Conservation (phyloP, 148 eudicot genomes). For the Fagopyrum homotropicum region DNA sequence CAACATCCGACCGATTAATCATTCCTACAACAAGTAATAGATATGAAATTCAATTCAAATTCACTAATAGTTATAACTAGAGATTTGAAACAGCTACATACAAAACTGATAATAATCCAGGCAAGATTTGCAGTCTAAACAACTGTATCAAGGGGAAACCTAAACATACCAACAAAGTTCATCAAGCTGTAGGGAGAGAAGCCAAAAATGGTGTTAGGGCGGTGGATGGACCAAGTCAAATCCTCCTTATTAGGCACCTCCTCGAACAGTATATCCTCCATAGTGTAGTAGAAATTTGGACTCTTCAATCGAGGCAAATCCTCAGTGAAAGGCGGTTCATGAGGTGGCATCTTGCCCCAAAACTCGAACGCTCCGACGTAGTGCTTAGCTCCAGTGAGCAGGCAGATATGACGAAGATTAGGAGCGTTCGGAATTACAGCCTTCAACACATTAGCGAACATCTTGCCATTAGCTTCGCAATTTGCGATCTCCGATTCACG, state of each 20-base stretch:
- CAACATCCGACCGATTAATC: too few species aligned
- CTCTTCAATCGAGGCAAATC: conserved; percentile 52
- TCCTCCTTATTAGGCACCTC: conserved; percentile 40
- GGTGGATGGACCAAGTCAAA: conserved; percentile 65
- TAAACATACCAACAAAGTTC: conserved; percentile 38
- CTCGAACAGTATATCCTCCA: conserved; percentile 56
- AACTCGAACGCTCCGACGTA: conserved; percentile 26
- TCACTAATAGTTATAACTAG: too few species aligned
- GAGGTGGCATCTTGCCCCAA: conserved; percentile 17
- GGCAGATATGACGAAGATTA: conserved; percentile 57
- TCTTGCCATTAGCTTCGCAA: conserved; percentile 42
- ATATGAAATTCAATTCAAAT: too few species aligned
- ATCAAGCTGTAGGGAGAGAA: conserved; percentile 61
- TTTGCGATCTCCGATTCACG: conserved; percentile 27
- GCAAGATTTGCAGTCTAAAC: background rate
- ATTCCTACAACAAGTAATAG: too few species aligned
- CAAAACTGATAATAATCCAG: background rate
- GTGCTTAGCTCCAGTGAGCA: conserved; percentile 56
- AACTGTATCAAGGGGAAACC: background rate
- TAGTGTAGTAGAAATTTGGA: conserved; percentile 40
- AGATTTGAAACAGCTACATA: background rate
- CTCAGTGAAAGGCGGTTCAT: conserved; percentile 44
- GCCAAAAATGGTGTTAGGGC: conserved; percentile 58
- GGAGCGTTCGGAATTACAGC: conserved; percentile 28
- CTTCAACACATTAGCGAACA: conserved; percentile 54